Evolutionary conservation across 2,329 filamentous ascomycete species (phyloP).

Genomic region (Paecilomyces fulvus): DNA sequence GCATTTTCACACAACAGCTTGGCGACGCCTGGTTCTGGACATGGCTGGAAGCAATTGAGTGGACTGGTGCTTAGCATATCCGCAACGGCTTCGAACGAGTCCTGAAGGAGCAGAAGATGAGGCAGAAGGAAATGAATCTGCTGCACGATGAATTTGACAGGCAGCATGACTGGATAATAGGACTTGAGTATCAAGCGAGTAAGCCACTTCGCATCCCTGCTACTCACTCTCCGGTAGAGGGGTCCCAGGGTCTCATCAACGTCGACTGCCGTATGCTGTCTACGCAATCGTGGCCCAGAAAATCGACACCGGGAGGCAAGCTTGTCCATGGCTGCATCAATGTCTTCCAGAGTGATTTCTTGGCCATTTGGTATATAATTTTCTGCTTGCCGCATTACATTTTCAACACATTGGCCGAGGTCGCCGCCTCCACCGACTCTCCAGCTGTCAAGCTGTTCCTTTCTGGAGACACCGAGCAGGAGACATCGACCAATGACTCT

Average conservation of each 20-base stretch:
- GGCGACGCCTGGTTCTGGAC: constrained; percentile 23
- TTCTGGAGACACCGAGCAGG: constrained; percentile 54
- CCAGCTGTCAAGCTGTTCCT: constrained; percentile 56
- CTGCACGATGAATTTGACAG: constrained; percentile 47
- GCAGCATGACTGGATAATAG: constrained; percentile 58
- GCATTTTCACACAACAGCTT: constrained; percentile 25
- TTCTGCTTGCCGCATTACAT: constrained; percentile 53
- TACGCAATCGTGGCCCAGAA: constrained; percentile 57
- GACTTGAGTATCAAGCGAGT: constrained; percentile 71
- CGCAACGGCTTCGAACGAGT: constrained; percentile 57
- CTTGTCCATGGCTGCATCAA: constrained; percentile 57
- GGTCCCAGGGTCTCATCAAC: constrained; percentile 43
- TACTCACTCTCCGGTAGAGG: constrained; percentile 53
- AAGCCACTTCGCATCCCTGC: constrained; percentile 78
- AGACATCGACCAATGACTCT: constrained; percentile 60
- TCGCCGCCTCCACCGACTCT: constrained; percentile 53
- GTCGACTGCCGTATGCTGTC: constrained; percentile 26
- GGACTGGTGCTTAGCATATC: constrained; percentile 39
- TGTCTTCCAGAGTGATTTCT: constrained; percentile 59
- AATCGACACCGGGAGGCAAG: constrained; percentile 62
- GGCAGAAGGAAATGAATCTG: constrained; percentile 63
- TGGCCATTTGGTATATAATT: constrained; percentile 27
- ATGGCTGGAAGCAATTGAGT: constrained; percentile 28
- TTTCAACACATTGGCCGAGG: constrained; percentile 62
- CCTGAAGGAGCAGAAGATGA: constrained; percentile 59